These are phyloP conservation scores for Suaeda aralocaspica DNA, from an alignment of 148 eudicot species.

Conservation along the genomic window DNA sequence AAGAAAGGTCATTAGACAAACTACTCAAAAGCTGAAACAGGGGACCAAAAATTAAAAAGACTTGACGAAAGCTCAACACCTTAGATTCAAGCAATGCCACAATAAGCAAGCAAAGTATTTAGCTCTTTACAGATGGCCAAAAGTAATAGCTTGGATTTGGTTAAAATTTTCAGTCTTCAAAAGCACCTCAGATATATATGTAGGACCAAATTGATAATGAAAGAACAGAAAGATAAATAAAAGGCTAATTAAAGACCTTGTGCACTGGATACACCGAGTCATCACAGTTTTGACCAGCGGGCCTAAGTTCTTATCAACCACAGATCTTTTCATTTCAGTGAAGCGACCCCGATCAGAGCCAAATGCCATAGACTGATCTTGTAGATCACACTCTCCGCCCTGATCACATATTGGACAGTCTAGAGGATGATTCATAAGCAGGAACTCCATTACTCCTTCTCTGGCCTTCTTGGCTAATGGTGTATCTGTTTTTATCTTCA, in stretches of 20 bases:
- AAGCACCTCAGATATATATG: too few species aligned
- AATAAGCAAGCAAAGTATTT: too few species aligned
- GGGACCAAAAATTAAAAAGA: neutral
- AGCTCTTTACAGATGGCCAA: too few species aligned
- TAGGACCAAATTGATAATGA: too few species aligned
- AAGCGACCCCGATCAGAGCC: conserved; percentile 98
- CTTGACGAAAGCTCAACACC: too few species aligned
- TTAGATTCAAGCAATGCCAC: too few species aligned
- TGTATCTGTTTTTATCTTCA: conserved; percentile 98
- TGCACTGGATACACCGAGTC: conserved; percentile 98
- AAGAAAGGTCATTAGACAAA: neutral
- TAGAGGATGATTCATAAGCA: conserved; percentile 96
- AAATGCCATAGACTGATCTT: conserved; percentile 99
- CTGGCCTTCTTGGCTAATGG: conserved; percentile 97
- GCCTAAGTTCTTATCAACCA: conserved; percentile 94
- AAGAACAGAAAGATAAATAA: neutral
- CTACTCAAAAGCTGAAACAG: too few species aligned
- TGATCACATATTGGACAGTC: conserved; percentile 99
- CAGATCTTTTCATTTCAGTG: conserved; percentile 95
- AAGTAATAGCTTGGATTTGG: too few species aligned
- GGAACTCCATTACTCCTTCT: conserved; percentile 98
- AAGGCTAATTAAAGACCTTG: conserved; percentile 50
- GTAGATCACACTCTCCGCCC: conserved; percentile 99
- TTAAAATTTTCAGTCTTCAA: too few species aligned
- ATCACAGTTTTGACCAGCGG: conserved; percentile 98